phyloP scores from a whole-genome alignment of 1,139 yeast genomes.

The Lodderomyces metapsilosis region DNA sequence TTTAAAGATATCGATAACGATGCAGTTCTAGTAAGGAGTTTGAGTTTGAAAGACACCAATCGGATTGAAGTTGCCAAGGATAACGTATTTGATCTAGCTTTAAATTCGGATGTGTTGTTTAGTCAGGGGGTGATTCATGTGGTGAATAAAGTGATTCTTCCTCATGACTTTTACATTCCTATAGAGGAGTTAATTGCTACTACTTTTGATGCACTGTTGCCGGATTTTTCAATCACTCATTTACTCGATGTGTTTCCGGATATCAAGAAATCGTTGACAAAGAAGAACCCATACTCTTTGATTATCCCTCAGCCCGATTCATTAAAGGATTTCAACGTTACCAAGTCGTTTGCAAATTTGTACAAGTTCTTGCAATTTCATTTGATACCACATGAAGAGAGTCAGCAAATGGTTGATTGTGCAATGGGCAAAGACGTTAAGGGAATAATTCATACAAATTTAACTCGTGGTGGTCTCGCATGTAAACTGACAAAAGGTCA shows the following conservation, averaged over 20 bases:
- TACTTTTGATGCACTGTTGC: slow-evolving; percentile 44
- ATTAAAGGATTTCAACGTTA: slow-evolving; percentile 51
- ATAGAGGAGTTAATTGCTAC: slow-evolving; percentile 54
- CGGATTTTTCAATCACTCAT: slow-evolving; percentile 41
- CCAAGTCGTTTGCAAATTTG: slow-evolving; percentile 43
- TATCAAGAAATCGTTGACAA: slow-evolving; percentile 21
- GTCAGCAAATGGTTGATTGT: slow-evolving; percentile 34
- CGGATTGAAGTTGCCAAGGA: slow-evolving; percentile 21
- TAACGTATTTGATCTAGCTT: slow-evolving; percentile 30
- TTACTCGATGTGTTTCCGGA: slow-evolving; percentile 42
- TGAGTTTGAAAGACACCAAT: slow-evolving; percentile 23
- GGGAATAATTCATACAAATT: slow-evolving; percentile 26
- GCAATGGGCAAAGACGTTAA: slow-evolving; percentile 15
- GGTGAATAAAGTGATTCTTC: slow-evolving; percentile 55
- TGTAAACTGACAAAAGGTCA: slow-evolving; percentile 48
- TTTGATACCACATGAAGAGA: slow-evolving; percentile 56
- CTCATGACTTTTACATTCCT: slow-evolving; percentile 53
- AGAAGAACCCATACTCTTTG: slow-evolving; percentile 51
- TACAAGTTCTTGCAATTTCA: slow-evolving; percentile 65
- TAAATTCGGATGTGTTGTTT: slow-evolving; percentile 68
- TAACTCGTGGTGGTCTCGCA: slow-evolving; percentile 36
- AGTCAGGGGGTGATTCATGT: slow-evolving; percentile 87
- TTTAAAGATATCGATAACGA: slow-evolving; percentile 33
- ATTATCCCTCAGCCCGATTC: slow-evolving; percentile 70
- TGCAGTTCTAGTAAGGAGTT: slow-evolving; percentile 20